phyloP scores from a whole-genome alignment of 208 protist genomes.

The Acanthamoeba castellanii region DNA sequence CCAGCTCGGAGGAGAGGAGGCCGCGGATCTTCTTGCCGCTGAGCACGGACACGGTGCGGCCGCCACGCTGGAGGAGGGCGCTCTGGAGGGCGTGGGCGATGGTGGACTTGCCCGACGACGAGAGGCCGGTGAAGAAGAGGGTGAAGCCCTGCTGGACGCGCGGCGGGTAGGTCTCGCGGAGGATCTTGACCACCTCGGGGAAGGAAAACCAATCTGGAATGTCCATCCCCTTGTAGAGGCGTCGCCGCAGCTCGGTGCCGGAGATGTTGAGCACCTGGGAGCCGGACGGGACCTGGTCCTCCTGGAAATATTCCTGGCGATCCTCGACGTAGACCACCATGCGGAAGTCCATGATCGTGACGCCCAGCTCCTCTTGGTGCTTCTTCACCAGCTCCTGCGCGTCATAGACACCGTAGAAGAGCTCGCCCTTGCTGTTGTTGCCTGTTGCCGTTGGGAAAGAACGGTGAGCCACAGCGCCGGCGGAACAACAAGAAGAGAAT shows the following conservation, averaged over 20 bases:
- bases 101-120: slow-evolving; percentile 80
- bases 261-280: slow-evolving; percentile 88
- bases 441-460: slow-evolving; percentile 65
- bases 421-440: slow-evolving; percentile 86
- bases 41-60: slow-evolving; percentile 77
- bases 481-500: neutral
- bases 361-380: slow-evolving; percentile 86
- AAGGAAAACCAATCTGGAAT: slow-evolving; percentile 93
- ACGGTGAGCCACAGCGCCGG: too few species aligned
- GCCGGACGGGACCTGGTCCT: slow-evolving; percentile 26
- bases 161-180: slow-evolving; percentile 82
- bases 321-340: slow-evolving; percentile 83
- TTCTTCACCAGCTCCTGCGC: slow-evolving; percentile 90
- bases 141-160: slow-evolving; percentile 79
- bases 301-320: slow-evolving; percentile 69
- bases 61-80: slow-evolving; percentile 69
- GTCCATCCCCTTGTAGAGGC: slow-evolving; percentile 88
- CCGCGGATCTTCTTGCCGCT: slow-evolving; percentile 82
- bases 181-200: slow-evolving; percentile 88
- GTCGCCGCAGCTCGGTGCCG: slow-evolving; percentile 90
- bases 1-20: slow-evolving; percentile 81
- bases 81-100: slow-evolving; percentile 81
- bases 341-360: slow-evolving; percentile 88
- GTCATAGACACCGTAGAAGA: slow-evolving; percentile 91
- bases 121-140: slow-evolving; percentile 84